Percentiles rank a stretch among this genome's conserved stretches.
Conservation (phyloP, 352 stramenopile species). For the Pythium aristosporum region DNA sequence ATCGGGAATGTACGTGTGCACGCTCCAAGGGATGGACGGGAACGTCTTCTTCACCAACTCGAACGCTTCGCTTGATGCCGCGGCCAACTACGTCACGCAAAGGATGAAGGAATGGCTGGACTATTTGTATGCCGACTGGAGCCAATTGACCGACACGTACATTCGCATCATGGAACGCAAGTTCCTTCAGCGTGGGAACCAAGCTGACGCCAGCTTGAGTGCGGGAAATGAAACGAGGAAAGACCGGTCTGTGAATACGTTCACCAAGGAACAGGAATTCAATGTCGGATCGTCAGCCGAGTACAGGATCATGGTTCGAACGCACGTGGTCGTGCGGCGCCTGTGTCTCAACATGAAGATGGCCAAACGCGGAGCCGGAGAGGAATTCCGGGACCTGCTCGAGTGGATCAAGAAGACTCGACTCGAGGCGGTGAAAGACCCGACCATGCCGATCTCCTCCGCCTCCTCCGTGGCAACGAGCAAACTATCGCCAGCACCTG, state of each 20-base stretch:
- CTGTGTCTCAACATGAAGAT: conserved; percentile 68
- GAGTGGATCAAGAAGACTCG: conserved; percentile 33
- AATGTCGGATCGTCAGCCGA: conserved; percentile 32
- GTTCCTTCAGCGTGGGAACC: conserved; percentile 25
- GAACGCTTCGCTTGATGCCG: conserved; percentile 26
- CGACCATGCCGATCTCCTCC: neutral
- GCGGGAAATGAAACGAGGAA: conserved; percentile 63
- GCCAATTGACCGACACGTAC: conserved; percentile 45
- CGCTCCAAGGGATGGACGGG: conserved; percentile 34
- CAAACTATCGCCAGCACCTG: neutral
- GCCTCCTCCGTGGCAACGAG: too few relatives aligned
- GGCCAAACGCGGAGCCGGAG: conserved; percentile 68
- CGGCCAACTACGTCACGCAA: conserved; percentile 10
- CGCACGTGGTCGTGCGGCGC: conserved; percentile 48
- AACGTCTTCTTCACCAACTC: conserved; percentile 37
- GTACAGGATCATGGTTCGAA: conserved; percentile 54
- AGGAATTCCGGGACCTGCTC: conserved; percentile 68
- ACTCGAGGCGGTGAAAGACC: neutral
- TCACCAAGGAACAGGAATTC: conserved; percentile 25
- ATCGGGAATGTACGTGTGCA: conserved; percentile 31
- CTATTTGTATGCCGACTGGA: conserved; percentile 50
- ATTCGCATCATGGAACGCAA: conserved; percentile 28
- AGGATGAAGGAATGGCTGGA: conserved; percentile 37
- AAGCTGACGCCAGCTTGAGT: conserved; percentile 53
- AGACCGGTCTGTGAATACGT: conserved; percentile 33